A percentile compares a stretch with the other conserved stretches of the same genome.
Conservation (phyloP, 495 filamentous ascomycete genomes). For the Schizothecium vesticola region DNA sequence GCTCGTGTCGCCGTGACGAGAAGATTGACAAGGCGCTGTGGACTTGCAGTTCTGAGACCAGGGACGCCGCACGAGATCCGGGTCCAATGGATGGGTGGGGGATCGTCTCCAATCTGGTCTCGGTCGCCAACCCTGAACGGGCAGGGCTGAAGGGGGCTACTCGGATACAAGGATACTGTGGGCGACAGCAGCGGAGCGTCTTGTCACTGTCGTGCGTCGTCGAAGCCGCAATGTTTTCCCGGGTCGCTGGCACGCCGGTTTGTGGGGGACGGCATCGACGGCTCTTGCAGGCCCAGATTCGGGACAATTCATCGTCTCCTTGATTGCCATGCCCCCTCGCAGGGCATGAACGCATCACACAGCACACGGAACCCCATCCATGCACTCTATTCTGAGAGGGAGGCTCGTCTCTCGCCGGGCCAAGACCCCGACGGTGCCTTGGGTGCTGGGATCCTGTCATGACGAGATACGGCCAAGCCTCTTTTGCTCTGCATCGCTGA, state of each 20-base stretch:
- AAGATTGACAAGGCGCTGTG: neutral
- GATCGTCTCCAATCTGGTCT: neutral
- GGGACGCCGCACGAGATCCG: neutral
- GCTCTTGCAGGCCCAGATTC: neutral
- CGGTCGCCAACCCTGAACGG: neutral
- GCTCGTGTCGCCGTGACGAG: neutral
- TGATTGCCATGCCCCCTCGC: neutral
- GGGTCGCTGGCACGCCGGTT: slow-evolving; percentile 2
- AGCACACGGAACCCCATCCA: neutral
- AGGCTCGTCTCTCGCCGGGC: neutral
- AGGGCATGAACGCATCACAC: neutral
- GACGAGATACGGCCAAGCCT: neutral
- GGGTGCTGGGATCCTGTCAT: neutral
- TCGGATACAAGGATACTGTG: neutral
- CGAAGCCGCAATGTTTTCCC: slow-evolving; percentile 3
- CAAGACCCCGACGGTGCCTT: neutral
- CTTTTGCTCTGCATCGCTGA: neutral
- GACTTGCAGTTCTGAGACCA: neutral
- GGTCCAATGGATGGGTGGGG: neutral
- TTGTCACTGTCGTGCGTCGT: neutral
- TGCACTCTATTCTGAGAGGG: slow-evolving; percentile 3
- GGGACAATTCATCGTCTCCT: neutral
- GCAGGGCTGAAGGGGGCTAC: neutral
- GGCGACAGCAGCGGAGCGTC: neutral
- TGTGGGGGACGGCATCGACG: slow-evolving; percentile 8